These are phyloP conservation scores for button mushroom (Agaricus bisporus) DNA, from an alignment of 768 basidiomycete genomes.

Conservation along the genomic window DNA sequence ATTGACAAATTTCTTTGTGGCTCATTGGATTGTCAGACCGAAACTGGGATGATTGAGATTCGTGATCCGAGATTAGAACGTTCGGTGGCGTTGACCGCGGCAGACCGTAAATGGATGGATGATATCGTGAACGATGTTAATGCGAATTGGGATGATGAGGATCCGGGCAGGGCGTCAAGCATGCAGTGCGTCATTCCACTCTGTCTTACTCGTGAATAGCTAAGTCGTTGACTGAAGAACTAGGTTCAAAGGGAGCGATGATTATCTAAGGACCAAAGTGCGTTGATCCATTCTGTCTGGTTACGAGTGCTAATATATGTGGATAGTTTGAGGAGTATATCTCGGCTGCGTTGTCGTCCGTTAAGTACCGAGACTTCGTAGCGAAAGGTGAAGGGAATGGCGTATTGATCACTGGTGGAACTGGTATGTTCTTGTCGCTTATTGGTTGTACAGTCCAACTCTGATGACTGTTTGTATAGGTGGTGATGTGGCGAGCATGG, in stretches of 20 bases:
- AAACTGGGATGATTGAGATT: slow-evolving; percentile 83
- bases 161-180: slow-evolving; percentile 45
- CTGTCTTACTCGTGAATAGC: neutral
- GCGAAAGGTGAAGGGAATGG: slow-evolving; percentile 57
- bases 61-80: slow-evolving; percentile 76
- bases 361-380: slow-evolving; percentile 88
- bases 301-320: neutral
- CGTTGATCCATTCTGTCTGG: slow-evolving; percentile 2
- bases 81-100: slow-evolving; percentile 74
- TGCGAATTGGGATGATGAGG: slow-evolving; percentile 66
- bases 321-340: slow-evolving; percentile 90
- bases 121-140: slow-evolving; percentile 86
- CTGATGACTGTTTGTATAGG: slow-evolving; percentile 22
- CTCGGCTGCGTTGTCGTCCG: slow-evolving; percentile 75
- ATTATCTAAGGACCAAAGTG: slow-evolving; percentile 86
- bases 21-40: slow-evolving; percentile 52
- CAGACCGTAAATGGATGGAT: slow-evolving; percentile 98
- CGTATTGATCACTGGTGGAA: slow-evolving; percentile 63
- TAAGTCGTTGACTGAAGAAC: neutral
- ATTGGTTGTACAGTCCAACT: neutral
- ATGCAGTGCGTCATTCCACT: slow-evolving; percentile 52
- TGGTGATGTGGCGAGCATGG: slow-evolving; percentile 50
- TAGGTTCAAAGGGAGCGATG: slow-evolving; percentile 94
- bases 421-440: slow-evolving; percentile 28
- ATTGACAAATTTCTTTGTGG: neutral